Evolutionary conservation across 169 alveolate species (phyloP).

Genomic region (Plasmodium inui): DNA sequence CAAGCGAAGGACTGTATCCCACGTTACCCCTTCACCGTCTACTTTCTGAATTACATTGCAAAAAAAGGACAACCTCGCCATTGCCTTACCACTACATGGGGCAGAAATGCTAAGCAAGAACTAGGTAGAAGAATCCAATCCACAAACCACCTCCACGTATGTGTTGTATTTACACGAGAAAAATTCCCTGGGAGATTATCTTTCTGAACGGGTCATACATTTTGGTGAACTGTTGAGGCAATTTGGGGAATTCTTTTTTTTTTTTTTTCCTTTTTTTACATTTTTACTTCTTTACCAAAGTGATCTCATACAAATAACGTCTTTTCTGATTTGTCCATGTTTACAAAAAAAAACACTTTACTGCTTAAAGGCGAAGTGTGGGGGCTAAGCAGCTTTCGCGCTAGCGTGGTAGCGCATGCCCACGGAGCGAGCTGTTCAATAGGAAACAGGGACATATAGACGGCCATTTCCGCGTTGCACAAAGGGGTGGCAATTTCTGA

Average conservation of each 20-base stretch:
- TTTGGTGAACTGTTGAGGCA: neutral
- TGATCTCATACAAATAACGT: neutral
- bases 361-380: neutral
- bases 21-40: neutral
- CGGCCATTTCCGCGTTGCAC: neutral
- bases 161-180: neutral
- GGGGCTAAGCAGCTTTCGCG: neutral
- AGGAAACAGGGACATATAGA: neutral
- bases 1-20: neutral
- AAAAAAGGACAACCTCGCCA: neutral
- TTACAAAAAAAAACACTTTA: neutral
- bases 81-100: neutral
- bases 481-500: neutral
- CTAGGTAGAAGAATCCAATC: neutral
- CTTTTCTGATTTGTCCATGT: neutral
- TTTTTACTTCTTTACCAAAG: neutral
- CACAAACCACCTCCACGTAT: neutral
- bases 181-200: neutral
- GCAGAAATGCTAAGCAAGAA: neutral
- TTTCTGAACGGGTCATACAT: slow-evolving; percentile 10
- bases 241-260: slow-evolving; percentile 5
- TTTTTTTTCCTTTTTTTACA: neutral
- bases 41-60: neutral
- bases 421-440: neutral
- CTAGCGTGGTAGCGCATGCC: neutral